Evolutionary conservation across 1,284 basidiomycete species (phyloP).

Genomic region (Cerrena zonata): DNA sequence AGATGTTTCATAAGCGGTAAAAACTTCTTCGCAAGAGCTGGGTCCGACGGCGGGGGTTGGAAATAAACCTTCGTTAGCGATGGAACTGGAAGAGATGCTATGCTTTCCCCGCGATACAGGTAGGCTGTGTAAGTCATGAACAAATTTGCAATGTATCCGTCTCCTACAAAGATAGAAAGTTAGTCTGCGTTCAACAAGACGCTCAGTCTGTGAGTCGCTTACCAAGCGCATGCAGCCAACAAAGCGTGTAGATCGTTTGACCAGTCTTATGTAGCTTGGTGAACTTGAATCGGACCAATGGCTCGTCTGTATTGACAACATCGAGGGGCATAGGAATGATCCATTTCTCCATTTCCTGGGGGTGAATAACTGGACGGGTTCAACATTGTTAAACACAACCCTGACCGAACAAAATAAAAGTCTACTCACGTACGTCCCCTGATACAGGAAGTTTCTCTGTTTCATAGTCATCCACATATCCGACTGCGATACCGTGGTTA

Average conservation of each 20-base stretch:
- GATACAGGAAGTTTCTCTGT: background rate
- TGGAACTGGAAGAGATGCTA: background rate
- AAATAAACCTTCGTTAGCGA: background rate
- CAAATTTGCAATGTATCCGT: background rate
- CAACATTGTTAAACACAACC: background rate
- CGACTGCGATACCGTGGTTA: background rate
- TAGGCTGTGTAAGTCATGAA: background rate
- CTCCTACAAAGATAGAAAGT: background rate
- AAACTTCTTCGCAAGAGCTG: background rate
- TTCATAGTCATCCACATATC: background rate
- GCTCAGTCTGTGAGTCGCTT: background rate
- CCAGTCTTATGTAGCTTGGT: background rate
- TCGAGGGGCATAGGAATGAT: background rate
- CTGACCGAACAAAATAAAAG: no score
- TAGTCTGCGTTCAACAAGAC: background rate
- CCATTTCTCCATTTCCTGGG: background rate
- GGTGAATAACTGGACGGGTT: background rate
- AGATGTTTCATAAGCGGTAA: background rate
- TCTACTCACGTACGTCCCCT: background rate
- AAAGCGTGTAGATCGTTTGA: background rate
- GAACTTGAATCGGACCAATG: background rate
- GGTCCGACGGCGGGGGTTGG: background rate
- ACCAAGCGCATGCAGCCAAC: background rate
- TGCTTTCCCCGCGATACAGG: background rate
- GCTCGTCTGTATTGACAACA: background rate